phyloP scores from a whole-genome alignment of 768 basidiomycete genomes.

The Podaxis sp. region DNA sequence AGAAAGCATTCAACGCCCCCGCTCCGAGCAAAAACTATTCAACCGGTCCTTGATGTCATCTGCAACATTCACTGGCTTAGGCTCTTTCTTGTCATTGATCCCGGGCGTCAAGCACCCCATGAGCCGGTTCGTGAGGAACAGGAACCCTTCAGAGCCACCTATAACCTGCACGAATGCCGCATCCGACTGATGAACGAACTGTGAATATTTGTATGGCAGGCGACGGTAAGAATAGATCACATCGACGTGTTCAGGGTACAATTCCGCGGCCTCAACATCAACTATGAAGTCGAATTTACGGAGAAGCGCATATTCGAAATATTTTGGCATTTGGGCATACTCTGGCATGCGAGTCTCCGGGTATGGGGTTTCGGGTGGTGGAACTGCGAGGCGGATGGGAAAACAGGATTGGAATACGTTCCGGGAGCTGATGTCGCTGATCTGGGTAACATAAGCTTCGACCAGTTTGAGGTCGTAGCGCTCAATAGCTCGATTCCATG shows the following conservation, averaged over 20 bases:
- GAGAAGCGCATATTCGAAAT: conserved; percentile 81
- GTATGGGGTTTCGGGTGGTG: conserved; percentile 71
- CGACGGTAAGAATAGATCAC: conserved; percentile 90
- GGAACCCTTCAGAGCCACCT: conserved; percentile 75
- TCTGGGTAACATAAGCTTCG: conserved; percentile 91
- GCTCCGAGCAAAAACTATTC: conserved; percentile 65
- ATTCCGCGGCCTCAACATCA: conserved; percentile 73
- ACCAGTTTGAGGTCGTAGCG: conserved; percentile 89
- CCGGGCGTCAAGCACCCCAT: conserved; percentile 66
- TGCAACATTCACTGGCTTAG: conserved; percentile 55
- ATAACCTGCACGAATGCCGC: conserved; percentile 89
- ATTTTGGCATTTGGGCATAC: conserved; percentile 62
- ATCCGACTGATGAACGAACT: conserved; percentile 90
- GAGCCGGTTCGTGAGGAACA: conserved; percentile 88
- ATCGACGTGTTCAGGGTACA: conserved; percentile 81
- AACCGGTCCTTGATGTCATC: conserved; percentile 62
- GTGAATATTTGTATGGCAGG: conserved; percentile 76
- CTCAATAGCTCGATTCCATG: conserved; percentile 82
- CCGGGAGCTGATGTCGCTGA: conserved; percentile 79
- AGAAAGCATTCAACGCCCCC: conserved; percentile 58
- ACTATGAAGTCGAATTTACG: conserved; percentile 79
- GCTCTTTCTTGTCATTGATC: conserved; percentile 57
- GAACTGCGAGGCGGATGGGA: conserved; percentile 71
- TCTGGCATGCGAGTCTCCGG: conserved; percentile 68
- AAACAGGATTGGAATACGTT: conserved; percentile 93